phyloP scores from a whole-genome alignment of 345 rosid species.

The Murraya koenigii region DNA sequence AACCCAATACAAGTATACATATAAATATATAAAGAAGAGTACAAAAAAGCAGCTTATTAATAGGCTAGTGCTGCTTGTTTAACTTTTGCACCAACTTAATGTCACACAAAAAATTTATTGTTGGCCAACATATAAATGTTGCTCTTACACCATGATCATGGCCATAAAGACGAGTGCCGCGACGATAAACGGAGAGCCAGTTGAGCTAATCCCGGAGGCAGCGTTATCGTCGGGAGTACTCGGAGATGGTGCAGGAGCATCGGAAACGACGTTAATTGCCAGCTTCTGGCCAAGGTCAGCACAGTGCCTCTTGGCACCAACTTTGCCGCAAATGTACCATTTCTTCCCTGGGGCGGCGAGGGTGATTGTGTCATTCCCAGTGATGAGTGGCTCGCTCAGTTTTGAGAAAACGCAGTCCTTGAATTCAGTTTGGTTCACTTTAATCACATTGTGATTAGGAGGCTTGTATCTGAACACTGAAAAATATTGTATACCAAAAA shows the following conservation, averaged over 20 bases:
- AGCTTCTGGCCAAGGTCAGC: conserved; percentile 33
- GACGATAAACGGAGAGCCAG: not conserved
- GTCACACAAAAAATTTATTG: not conserved
- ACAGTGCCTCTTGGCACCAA: conserved; percentile 22
- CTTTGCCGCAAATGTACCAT: conserved; percentile 48
- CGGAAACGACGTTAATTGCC: conserved; percentile 14
- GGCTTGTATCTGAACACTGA: conserved; percentile 35
- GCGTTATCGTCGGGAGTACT: not conserved
- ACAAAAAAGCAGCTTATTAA: not conserved
- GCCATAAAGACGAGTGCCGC: not conserved
- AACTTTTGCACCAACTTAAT: not conserved
- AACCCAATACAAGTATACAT: too few species aligned
- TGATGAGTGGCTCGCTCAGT: not conserved
- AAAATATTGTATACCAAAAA: too few species aligned
- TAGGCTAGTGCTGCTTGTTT: not conserved
- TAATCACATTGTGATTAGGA: conserved; percentile 31
- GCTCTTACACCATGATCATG: not conserved
- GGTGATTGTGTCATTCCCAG: conserved; percentile 37
- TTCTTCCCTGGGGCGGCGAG: conserved; percentile 30
- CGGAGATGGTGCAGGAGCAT: conserved; percentile 6
- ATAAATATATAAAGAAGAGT: too few species aligned
- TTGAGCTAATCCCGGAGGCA: not conserved
- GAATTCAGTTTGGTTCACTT: conserved; percentile 29
- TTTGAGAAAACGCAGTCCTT: conserved; percentile 23
- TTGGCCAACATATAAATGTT: not conserved